A percentile compares a stretch with the other conserved stretches of the same genome.
Conservation (phyloP, 352 stramenopile species). For the Globisporangium takayamanum region DNA sequence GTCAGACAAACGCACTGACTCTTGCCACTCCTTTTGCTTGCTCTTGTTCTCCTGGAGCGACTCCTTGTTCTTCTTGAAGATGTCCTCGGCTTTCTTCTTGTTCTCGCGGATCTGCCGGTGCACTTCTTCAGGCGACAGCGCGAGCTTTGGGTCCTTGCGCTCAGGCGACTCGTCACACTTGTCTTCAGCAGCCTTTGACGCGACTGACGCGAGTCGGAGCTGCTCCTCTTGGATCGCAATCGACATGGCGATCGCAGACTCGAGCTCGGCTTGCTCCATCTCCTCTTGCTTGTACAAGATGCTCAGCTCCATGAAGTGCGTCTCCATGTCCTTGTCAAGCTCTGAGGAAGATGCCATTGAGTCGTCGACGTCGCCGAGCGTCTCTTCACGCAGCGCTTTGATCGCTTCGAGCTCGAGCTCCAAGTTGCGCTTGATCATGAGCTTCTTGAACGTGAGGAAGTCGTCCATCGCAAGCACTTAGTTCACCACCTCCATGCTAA, state of each 20-base stretch:
- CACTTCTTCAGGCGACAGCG: constrained; percentile 42
- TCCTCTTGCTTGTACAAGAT: constrained; percentile 83
- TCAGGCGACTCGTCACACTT: constrained; percentile 35
- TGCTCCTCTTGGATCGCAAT: constrained; percentile 70
- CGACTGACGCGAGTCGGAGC: constrained; percentile 42
- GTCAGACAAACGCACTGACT: constrained; percentile 10
- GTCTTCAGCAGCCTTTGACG: constrained; percentile 55
- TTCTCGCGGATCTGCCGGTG: constrained; percentile 52
- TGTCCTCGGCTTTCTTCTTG: constrained; percentile 66
- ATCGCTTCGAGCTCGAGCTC: constrained; percentile 89
- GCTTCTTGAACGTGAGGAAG: constrained; percentile 90
- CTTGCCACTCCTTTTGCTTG: constrained; percentile 65
- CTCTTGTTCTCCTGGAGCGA: constrained; percentile 61
- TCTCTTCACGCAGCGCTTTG: constrained; percentile 63
- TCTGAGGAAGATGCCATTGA: not conserved
- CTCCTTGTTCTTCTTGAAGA: constrained; percentile 70
- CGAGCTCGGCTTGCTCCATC: constrained; percentile 78
- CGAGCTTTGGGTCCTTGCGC: constrained; percentile 15
- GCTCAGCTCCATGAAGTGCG: constrained; percentile 81
- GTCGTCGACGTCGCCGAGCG: constrained; percentile 21
- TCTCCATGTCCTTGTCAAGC: constrained; percentile 40
- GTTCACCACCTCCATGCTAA: constrained; percentile 77
- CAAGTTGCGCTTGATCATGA: constrained; percentile 90
- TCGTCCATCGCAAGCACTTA: constrained; percentile 88
- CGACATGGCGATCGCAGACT: constrained; percentile 71